phyloP scores from a whole-genome alignment of 2,329 filamentous ascomycete genomes.

The Ascochyta lentis region DNA sequence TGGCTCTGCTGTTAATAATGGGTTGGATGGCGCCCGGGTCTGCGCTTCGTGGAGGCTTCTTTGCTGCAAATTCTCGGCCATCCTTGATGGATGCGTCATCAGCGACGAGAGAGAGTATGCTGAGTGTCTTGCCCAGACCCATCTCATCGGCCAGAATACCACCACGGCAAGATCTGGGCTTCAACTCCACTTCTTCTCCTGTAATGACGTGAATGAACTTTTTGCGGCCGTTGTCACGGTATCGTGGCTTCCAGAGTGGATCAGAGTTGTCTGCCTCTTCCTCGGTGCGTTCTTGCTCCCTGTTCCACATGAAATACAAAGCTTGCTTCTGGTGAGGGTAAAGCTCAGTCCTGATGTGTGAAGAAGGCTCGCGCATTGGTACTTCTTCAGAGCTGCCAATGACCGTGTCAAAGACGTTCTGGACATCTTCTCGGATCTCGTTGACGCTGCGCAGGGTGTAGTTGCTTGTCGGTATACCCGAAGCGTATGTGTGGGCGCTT shows the following conservation, averaged over 20 bases:
- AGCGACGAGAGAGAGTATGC: slow-evolving; percentile 79
- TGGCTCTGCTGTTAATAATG: slow-evolving; percentile 74
- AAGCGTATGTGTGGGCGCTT: slow-evolving; percentile 16
- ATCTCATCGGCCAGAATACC: slow-evolving; percentile 60
- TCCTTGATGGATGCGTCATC: slow-evolving; percentile 63
- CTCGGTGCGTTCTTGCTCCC: slow-evolving; percentile 71
- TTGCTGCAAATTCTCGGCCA: slow-evolving; percentile 67
- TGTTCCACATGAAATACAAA: slow-evolving; percentile 81
- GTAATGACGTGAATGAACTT: slow-evolving; percentile 87
- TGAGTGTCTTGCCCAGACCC: slow-evolving; percentile 67
- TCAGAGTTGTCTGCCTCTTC: slow-evolving; percentile 68
- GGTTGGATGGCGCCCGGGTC: slow-evolving; percentile 24
- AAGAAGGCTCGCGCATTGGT: slow-evolving; percentile 72
- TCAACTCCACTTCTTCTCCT: slow-evolving; percentile 52
- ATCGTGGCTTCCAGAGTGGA: slow-evolving; percentile 77
- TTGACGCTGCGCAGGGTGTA: slow-evolving; percentile 61
- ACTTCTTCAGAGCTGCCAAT: slow-evolving; percentile 73
- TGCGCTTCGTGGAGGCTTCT: slow-evolving; percentile 50
- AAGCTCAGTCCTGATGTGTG: slow-evolving; percentile 69
- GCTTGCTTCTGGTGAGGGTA: slow-evolving; percentile 90
- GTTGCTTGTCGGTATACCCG: slow-evolving; percentile 15
- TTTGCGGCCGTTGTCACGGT: slow-evolving; percentile 62
- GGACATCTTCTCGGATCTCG: slow-evolving; percentile 83
- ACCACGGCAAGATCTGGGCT: slow-evolving; percentile 49
- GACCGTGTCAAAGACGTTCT: slow-evolving; percentile 86